Evolutionary conservation across 805 yeast species (phyloP).

Genomic region (Metschnikowia rubicola): DNA sequence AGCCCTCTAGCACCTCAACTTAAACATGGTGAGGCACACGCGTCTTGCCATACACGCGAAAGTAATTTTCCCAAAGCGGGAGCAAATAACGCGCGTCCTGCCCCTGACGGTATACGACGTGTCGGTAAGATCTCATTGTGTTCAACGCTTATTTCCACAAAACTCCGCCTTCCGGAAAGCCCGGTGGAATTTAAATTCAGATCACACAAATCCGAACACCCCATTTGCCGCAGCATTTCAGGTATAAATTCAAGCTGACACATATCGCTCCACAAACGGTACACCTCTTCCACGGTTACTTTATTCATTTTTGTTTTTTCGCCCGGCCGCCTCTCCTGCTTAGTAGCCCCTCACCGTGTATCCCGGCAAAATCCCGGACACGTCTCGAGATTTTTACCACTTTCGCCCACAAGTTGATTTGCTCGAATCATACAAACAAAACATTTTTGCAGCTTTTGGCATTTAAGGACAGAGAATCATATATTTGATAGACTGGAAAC

Average conservation of each 20-base stretch:
- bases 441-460: background rate
- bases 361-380: constrained; percentile 1
- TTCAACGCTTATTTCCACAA: background rate
- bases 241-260: no score
- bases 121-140: constrained; percentile 4
- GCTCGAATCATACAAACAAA: background rate
- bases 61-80: constrained; percentile 5
- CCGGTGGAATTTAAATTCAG: no score
- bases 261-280: no score
- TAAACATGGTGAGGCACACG: background rate
- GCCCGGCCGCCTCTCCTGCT: background rate
- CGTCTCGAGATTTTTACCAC: background rate
- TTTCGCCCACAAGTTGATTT: background rate
- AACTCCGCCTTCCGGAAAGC: no score
- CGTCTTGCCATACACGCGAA: background rate
- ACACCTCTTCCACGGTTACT: background rate
- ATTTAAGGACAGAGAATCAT: no score
- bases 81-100: constrained; percentile 6
- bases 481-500: no score
- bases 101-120: constrained; percentile 9
- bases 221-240: no score
- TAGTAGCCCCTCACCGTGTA: constrained; percentile 1
- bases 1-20: no score
- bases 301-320: background rate
- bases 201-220: no score